A percentile compares a stretch with the other conserved stretches of the same genome.
Evolutionary conservation across 2,329 filamentous ascomycete species (phyloP).

Genomic region (Aureobasidium lini): DNA sequence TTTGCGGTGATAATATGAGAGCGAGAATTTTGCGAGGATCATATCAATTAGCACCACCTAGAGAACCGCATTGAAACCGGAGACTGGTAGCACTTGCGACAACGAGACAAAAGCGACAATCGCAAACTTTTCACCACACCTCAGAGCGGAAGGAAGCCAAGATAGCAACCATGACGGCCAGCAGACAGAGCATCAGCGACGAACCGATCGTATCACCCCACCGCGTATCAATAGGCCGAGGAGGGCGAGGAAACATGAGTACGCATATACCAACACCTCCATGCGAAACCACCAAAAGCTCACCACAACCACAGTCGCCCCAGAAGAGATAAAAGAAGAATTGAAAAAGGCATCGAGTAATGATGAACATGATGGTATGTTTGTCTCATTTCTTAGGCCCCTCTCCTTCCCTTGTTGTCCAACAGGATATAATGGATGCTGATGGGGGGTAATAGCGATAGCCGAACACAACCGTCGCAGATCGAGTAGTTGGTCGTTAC

Average conservation of each 20-base stretch:
- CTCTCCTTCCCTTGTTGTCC: background rate
- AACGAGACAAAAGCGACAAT: background rate
- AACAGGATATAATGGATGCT: background rate
- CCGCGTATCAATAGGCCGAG: background rate
- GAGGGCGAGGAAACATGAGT: conserved; percentile 4
- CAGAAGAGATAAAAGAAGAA: conserved; percentile 8
- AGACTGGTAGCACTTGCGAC: too few species aligned
- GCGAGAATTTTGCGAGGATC: too few species aligned
- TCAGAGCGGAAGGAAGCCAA: background rate
- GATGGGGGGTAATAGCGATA: background rate
- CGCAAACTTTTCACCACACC: background rate
- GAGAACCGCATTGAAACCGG: too few species aligned
- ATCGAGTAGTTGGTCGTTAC: background rate
- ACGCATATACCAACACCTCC: background rate
- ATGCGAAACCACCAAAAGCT: too few species aligned
- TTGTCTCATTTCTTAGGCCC: background rate
- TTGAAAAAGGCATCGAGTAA: background rate
- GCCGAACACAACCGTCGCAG: background rate
- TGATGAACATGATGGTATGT: background rate
- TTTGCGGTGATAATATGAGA: too few species aligned
- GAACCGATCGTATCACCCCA: background rate
- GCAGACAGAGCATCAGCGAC: background rate
- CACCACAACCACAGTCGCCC: background rate
- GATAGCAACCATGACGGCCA: background rate
- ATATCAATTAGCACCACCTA: too few species aligned